Evolutionary conservation across 78 protist genomes (phyloP), one percentile per base, ranked within the genome.

Genomic region (Dictyostelium brefeldianum): DNA sequence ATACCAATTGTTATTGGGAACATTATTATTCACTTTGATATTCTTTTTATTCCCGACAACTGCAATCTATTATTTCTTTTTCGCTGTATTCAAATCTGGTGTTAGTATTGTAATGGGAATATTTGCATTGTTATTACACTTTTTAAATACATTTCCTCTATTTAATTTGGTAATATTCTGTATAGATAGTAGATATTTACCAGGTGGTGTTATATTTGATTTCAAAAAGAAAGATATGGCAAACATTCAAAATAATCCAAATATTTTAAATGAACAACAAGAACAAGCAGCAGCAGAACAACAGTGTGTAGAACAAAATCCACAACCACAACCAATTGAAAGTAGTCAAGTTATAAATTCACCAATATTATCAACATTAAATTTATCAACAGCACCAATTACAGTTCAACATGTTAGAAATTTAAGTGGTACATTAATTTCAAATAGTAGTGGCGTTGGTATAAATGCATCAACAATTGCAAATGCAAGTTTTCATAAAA

Each of bases 1-100:
- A 25, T 91, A 93, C 31, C 96, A 96, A 67, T 64, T 92, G 17
- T 69, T 96, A 46, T 78, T 96, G 27, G 97, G 97, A 10, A 96
- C 97, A 20, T 17, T 96, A 27, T 69, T 96, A 65, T 96, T 96
- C 80, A 71, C 91, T 17, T 77, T 92, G 22, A 78, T 83, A 73
- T 67, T 87, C 70, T 96, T 96, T 59, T 89, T 96, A 69, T 77
- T 65, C 48, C 96, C 97, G 8, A 96, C 97, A 14, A 75, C 87
- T 18, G 69, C 89, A 22, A 78, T 91, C 82, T 91, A 85, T 57
- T 95, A 95, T 50, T 84, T 53, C 43, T 91, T 81, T 12, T 95
- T 95, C 31, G 93, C 91, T 8, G 56, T 81, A 3, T 73, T 81
- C 31, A 74, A 77, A 25, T 47, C 89, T n/a, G 73, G 80, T 15